phyloP scores from a whole-genome alignment of 345 rosid genomes.

The Aquilaria yunnanensis region DNA sequence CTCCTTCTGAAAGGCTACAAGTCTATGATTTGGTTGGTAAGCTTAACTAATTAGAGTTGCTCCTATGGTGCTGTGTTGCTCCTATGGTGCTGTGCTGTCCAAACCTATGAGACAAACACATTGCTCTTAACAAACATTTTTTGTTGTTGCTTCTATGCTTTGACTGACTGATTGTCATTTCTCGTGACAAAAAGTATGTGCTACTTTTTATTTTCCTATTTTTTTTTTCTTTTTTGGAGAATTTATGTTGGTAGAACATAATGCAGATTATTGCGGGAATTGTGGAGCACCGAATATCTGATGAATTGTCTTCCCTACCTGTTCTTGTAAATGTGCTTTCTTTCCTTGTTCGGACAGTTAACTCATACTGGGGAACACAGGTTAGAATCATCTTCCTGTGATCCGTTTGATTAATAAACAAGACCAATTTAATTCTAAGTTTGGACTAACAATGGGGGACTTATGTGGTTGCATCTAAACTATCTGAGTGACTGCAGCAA shows the following conservation, averaged over 20 bases:
- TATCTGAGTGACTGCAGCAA: constrained; percentile 51
- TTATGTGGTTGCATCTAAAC: neutral
- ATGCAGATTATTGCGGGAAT: constrained; percentile 90
- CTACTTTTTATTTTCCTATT: neutral
- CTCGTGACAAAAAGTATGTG: neutral
- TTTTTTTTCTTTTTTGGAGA: constrained; percentile 3
- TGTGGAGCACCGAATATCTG: constrained; percentile 82
- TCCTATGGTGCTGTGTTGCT: neutral
- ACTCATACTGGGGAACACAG: constrained; percentile 97
- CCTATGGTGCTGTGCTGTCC: neutral
- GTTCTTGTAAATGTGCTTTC: constrained; percentile 81
- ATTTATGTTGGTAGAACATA: constrained; percentile 10
- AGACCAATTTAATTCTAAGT: neutral
- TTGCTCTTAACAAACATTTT: no score
- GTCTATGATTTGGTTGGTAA: no score
- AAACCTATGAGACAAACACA: no score
- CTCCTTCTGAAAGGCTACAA: neutral
- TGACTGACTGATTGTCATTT: no score
- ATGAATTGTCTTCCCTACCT: constrained; percentile 65
- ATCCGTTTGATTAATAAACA: neutral
- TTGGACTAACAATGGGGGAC: no score
- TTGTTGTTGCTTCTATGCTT: no score
- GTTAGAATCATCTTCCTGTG: constrained; percentile 31
- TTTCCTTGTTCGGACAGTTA: constrained; percentile 69
- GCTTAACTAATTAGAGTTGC: no score